These are phyloP conservation scores for Neurospora tetraspora DNA, from an alignment of 495 filamentous ascomycete genomes.

Conservation along the genomic window DNA sequence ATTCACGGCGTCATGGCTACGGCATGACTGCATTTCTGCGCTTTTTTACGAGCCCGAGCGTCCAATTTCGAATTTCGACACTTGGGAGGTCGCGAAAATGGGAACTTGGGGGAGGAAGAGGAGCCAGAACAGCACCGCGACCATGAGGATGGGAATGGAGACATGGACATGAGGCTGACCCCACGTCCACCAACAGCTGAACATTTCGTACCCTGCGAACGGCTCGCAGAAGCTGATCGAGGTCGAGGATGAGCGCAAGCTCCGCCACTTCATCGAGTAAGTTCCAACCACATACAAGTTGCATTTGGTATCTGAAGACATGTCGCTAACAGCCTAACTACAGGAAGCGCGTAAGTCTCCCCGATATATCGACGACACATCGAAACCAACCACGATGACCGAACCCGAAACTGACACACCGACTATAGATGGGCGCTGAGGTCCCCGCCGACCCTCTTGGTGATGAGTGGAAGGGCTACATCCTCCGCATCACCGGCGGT, in stretches of 20 bases:
- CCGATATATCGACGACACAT: neutral
- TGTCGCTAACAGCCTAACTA: constrained; percentile 7
- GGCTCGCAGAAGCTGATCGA: constrained; percentile 98
- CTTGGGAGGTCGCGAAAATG: neutral
- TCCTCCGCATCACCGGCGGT: constrained; percentile 95
- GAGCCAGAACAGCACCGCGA: neutral
- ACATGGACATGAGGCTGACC: constrained; percentile 13
- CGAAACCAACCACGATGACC: constrained; percentile 20
- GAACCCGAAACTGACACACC: neutral
- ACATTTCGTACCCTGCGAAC: constrained; percentile 97
- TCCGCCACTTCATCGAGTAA: constrained; percentile 50
- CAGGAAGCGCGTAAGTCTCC: constrained; percentile 28
- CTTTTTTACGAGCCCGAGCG: neutral
- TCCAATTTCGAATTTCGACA: neutral
- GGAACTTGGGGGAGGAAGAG: neutral
- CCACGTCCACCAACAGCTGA: constrained; percentile 51
- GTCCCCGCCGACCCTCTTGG: constrained; percentile 88
- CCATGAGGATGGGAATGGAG: neutral
- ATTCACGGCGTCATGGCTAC: neutral
- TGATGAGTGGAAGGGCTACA: constrained; percentile 98
- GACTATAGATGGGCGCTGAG: constrained; percentile 80
- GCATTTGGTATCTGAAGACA: neutral
- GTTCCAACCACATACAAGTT: constrained; percentile 14
- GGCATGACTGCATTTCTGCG: neutral
- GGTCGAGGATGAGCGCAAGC: constrained; percentile 89